Conservation (phyloP, 2,329 filamentous ascomycete genomes). For the Pochonia chlamydosporia region DNA sequence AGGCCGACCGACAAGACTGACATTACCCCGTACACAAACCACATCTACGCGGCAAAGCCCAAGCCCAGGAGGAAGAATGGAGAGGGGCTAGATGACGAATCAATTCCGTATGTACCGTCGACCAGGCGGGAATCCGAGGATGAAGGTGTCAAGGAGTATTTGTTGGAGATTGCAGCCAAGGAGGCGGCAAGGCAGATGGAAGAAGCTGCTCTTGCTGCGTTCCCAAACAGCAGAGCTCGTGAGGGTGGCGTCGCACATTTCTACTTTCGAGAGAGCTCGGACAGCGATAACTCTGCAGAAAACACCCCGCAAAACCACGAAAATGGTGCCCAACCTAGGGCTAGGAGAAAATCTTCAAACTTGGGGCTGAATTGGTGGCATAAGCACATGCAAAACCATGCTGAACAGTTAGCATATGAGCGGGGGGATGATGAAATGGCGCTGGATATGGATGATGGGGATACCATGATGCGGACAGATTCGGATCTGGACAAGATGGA, state of each 20-base stretch:
- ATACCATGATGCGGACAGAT: constrained; percentile 27
- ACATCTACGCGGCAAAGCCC: constrained; percentile 46
- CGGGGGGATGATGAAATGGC: constrained; percentile 22
- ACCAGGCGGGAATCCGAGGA: constrained; percentile 65
- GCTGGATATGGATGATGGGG: constrained; percentile 19
- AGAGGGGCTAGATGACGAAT: constrained; percentile 21
- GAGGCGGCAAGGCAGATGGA: constrained; percentile 75
- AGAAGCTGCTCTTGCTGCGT: constrained; percentile 70
- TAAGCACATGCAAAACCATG: constrained; percentile 74
- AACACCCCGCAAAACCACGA: constrained; percentile 27
- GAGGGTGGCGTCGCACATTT: constrained; percentile 69
- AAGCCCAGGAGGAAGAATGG: constrained; percentile 29
- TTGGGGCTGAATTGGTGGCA: constrained; percentile 67
- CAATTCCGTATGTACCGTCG: constrained; percentile 28
- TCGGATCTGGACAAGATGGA: constrained; percentile 40
- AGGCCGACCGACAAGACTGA: constrained; percentile 66
- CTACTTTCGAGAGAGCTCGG: constrained; percentile 58
- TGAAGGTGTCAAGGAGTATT: constrained; percentile 67
- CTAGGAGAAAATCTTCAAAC: constrained; percentile 55
- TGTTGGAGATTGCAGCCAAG: constrained; percentile 73
- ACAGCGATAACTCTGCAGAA: constrained; percentile 43
- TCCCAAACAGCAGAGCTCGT: constrained; percentile 64
- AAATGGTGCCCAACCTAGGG: constrained; percentile 20
- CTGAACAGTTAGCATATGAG: constrained; percentile 54
- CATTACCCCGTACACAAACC: constrained; percentile 58